These are phyloP conservation scores for Periconia digitata DNA, from an alignment of 2,329 filamentous ascomycete species.

Conservation along the genomic window DNA sequence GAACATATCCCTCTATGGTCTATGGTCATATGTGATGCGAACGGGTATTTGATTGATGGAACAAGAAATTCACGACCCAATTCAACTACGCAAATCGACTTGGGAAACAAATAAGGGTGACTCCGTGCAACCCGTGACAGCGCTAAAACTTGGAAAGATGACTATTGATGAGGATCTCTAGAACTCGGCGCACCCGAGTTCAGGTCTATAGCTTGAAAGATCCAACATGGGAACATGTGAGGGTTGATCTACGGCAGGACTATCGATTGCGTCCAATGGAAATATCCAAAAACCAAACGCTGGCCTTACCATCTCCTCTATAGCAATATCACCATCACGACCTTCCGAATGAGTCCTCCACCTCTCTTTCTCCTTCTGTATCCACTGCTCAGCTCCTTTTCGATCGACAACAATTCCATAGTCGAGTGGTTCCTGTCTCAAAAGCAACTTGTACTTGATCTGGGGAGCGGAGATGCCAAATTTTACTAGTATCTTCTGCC, in stretches of 20 bases:
- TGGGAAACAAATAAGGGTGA: too few species aligned
- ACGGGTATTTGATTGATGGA: too few species aligned
- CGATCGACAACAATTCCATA: background rate
- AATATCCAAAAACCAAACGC: constrained; percentile 1
- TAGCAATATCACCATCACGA: background rate
- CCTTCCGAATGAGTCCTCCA: background rate
- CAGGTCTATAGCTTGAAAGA: constrained; percentile 1
- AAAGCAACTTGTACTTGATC: constrained; percentile 1
- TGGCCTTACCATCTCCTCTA: background rate
- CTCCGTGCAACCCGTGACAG: too few species aligned
- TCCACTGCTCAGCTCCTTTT: background rate
- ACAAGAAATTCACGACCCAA: too few species aligned
- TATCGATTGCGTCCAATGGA: background rate
- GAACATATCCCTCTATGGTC: too few species aligned
- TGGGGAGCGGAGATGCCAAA: constrained; percentile 1
- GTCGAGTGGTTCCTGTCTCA: background rate
- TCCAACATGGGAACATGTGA: background rate
- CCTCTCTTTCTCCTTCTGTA: constrained; percentile 1
- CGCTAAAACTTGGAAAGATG: too few species aligned
- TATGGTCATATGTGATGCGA: too few species aligned
- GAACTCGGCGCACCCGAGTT: constrained; percentile 2
- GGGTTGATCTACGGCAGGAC: background rate
- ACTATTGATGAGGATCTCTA: background rate
- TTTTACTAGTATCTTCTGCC: background rate
- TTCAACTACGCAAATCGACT: too few species aligned